Conservation (phyloP, 2,329 filamentous ascomycete species). For the Dryadomyces quercivorus region DNA sequence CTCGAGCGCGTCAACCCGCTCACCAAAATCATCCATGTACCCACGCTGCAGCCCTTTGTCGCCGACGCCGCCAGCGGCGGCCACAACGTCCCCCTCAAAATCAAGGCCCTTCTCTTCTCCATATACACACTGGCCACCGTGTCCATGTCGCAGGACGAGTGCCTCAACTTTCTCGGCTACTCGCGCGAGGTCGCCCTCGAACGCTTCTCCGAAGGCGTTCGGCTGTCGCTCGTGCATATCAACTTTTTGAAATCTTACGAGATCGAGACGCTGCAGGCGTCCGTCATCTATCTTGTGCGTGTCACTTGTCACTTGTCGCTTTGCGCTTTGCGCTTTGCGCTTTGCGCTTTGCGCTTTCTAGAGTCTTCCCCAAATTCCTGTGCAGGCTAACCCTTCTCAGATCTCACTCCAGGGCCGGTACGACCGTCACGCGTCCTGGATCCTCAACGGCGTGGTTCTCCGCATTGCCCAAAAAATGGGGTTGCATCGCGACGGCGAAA, state of each 20-base stretch:
- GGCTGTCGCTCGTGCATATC: constrained; percentile 34
- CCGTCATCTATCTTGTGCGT: constrained; percentile 43
- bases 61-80: constrained; percentile 49
- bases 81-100: constrained; percentile 39
- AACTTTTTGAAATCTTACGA: constrained; percentile 48
- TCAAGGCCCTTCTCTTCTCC: constrained; percentile 50
- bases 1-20: constrained; percentile 64
- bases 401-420: constrained; percentile 44
- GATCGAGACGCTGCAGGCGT: constrained; percentile 44
- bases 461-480: constrained; percentile 58
- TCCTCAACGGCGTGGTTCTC: constrained; percentile 47
- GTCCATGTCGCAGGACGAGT: constrained; percentile 44
- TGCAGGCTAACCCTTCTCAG: constrained; percentile 18
- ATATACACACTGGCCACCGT: constrained; percentile 52
- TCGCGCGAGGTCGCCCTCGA: constrained; percentile 36
- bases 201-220: constrained; percentile 38
- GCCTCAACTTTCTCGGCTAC: constrained; percentile 36
- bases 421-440: constrained; percentile 47
- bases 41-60: constrained; percentile 53
- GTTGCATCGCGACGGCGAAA: constrained; percentile 48
- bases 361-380: too few species aligned
- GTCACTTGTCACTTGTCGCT: constrained; percentile 1
- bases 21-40: constrained; percentile 60
- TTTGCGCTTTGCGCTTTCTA: neutral
- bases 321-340: constrained; percentile 3